Evolutionary conservation across 768 basidiomycete genomes (phyloP), one percentile per base, ranked within the genome.

Genomic region (Hysterangium stoloniferum): DNA sequence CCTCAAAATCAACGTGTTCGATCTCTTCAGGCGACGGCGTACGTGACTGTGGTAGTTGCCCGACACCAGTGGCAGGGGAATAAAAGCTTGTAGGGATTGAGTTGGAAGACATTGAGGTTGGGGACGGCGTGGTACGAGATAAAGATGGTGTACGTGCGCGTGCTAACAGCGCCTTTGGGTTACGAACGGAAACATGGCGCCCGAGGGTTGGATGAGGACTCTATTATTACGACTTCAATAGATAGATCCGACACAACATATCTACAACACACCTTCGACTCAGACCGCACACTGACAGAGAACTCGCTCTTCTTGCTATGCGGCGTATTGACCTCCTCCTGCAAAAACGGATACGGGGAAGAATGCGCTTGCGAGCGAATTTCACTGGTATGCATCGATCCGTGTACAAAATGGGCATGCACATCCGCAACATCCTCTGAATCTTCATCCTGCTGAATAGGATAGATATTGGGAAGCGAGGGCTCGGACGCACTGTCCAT

Each of bases 101-200:
- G 55, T 84, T 73, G 1, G 77, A 63, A 0, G 80, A 74, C 4
- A 81, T 83, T 9, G 82, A 79, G 0, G 73, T 70, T 20, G 71
- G 72, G 1, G 80, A 80, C 29, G 79, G 74, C 0, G 75, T 72
- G 1, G 80, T 83, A 45, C 74, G 75, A 6, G 84, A 76, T 7
- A 86, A 69, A 1, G 83, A 84, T 4, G 84, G 84, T 4, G 82
- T 84, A 24, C 83, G 77, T 17, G 71, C 69, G 25, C 79, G 73
- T 17, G 71, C 58, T 32, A 72, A 59, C 15, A 27, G 15, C 2
- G 37, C 4, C 28, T 41, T 4, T 17, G 76, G 71, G 50, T 72
- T 73, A 28, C 82, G 77, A 43, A 82, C 55, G 11, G 76, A 73
- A 24, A 84, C 76, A 58, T 85, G 80, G 8, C 79, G 78, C 61